Evolutionary conservation across 495 filamentous ascomycete genomes (phyloP).

Genomic region (Hypomontagnella submonticulosa): DNA sequence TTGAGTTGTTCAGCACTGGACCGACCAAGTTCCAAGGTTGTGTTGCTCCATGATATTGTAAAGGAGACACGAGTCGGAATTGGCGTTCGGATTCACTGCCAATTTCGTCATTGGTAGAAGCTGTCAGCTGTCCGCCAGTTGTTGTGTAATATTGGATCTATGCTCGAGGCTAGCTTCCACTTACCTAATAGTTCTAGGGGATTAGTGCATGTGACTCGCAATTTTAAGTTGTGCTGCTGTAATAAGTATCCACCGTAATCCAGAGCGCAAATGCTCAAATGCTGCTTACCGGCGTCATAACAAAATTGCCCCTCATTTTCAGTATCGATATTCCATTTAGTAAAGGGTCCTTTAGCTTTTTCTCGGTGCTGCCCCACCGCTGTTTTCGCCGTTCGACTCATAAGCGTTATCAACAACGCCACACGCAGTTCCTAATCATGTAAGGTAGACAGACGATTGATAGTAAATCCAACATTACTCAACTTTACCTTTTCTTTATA

Average conservation of each 20-base stretch:
- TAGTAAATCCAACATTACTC: not conserved
- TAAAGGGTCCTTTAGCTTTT: too few species aligned
- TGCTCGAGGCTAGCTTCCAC: not conserved
- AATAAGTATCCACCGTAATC: slow-evolving; percentile 10
- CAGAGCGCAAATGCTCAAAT: not conserved
- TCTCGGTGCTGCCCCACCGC: slow-evolving; percentile 26
- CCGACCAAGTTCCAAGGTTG: too few species aligned
- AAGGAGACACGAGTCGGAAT: slow-evolving; percentile 14
- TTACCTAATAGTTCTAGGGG: slow-evolving; percentile 1
- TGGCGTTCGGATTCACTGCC: slow-evolving; percentile 2
- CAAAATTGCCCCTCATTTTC: slow-evolving; percentile 26
- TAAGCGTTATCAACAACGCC: slow-evolving; percentile 5
- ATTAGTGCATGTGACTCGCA: not conserved
- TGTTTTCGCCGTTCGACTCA: slow-evolving; percentile 39
- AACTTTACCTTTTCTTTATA: too few species aligned
- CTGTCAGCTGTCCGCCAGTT: slow-evolving; percentile 25
- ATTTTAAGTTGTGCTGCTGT: not conserved
- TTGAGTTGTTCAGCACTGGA: too few species aligned
- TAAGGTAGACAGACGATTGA: not conserved
- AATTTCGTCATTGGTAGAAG: slow-evolving; percentile 33
- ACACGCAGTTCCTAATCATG: slow-evolving; percentile 15
- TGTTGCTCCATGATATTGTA: not conserved
- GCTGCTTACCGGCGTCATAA: not conserved
- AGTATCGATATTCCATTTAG: slow-evolving; percentile 23
- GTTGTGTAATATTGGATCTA: not conserved